Conservation (phyloP, 768 basidiomycete species). For the Cystofilobasidium capitatum region DNA sequence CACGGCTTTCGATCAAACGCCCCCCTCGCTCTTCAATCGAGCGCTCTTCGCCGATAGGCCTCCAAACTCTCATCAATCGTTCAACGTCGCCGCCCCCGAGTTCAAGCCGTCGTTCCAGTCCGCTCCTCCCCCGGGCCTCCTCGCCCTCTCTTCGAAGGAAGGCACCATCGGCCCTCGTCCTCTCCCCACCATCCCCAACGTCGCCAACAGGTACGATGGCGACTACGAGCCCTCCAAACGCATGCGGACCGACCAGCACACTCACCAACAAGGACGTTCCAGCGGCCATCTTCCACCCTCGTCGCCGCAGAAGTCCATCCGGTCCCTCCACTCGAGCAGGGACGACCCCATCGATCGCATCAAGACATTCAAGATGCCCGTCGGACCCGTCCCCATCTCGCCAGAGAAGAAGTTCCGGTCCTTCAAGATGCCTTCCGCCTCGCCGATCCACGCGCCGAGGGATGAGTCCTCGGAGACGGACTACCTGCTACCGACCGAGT, state of each 20-base stretch:
- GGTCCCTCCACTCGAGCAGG: neutral
- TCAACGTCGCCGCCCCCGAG: slow-evolving; percentile 18
- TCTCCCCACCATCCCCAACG: neutral
- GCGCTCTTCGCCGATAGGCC: no score
- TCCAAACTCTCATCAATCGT: neutral
- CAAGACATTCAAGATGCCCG: slow-evolving; percentile 6
- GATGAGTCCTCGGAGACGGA: neutral
- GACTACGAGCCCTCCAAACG: neutral
- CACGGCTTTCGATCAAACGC: neutral
- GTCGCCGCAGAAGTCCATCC: slow-evolving; percentile 2
- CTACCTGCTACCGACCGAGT: neutral
- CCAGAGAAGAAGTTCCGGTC: slow-evolving; percentile 10
- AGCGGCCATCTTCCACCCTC: neutral
- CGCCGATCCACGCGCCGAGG: neutral
- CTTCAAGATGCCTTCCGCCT: slow-evolving; percentile 9
- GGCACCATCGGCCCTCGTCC: neutral
- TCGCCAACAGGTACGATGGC: neutral
- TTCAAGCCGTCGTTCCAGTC: slow-evolving; percentile 8
- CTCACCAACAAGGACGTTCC: neutral
- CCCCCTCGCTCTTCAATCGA: neutral
- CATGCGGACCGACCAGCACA: neutral
- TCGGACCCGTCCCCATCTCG: neutral
- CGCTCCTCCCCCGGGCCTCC: neutral
- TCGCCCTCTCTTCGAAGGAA: neutral
- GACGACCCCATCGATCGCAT: slow-evolving; percentile 5